These are phyloP conservation scores for Talaromyces sp. DNA, from an alignment of 2,329 filamentous ascomycete species.

Conservation along the genomic window DNA sequence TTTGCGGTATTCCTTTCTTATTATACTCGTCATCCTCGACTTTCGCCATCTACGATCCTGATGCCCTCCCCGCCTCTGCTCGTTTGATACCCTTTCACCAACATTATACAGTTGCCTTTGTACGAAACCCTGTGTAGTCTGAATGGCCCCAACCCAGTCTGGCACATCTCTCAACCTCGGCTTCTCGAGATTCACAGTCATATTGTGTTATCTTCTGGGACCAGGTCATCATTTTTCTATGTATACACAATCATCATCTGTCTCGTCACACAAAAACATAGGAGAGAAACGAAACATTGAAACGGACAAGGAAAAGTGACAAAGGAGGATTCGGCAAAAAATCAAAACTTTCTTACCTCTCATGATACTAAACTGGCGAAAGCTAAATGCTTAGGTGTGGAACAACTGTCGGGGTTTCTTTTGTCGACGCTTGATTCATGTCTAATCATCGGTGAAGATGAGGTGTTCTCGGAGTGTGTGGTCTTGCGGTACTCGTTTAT, in stretches of 20 bases:
- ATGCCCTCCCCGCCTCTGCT: constrained; percentile 15
- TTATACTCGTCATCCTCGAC: constrained; percentile 22
- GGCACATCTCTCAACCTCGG: constrained; percentile 3
- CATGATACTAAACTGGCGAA: constrained; percentile 16
- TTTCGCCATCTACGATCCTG: constrained; percentile 18
- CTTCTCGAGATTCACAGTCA: constrained; percentile 7
- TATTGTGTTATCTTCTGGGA: not conserved
- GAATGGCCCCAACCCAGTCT: not conserved
- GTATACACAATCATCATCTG: constrained; percentile 15
- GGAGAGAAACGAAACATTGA: not conserved
- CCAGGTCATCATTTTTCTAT: constrained; percentile 11
- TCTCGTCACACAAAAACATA: constrained; percentile 5
- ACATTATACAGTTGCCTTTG: not conserved
- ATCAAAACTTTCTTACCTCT: constrained; percentile 1
- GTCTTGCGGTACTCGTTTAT: constrained; percentile 18
- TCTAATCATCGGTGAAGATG: constrained; percentile 18
- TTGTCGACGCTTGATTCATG: constrained; percentile 9
- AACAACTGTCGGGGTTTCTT: constrained; percentile 7
- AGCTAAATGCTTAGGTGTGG: constrained; percentile 16
- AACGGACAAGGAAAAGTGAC: constrained; percentile 9
- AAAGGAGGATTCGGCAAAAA: constrained; percentile 9
- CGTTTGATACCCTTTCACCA: constrained; percentile 18
- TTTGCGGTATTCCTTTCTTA: constrained; percentile 22
- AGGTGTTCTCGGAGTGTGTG: constrained; percentile 22
- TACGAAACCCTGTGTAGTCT: constrained; percentile 11